Conservation (phyloP, 176 grass and related monocot genomes). For the Puccinellia tenuiflora region DNA sequence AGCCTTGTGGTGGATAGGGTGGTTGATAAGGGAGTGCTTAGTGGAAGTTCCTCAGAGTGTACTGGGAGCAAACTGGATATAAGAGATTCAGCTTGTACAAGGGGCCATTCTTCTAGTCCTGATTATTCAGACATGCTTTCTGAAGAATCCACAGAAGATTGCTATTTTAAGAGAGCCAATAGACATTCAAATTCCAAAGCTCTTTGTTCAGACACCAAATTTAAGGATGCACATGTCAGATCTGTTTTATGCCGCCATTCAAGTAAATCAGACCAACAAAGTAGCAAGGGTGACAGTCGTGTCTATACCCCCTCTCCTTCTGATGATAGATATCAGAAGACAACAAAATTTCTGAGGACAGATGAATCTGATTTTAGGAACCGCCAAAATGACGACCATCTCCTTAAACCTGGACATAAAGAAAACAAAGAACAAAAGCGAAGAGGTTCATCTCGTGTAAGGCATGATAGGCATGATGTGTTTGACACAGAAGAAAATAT, state of each 20-base stretch:
- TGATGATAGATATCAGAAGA: conserved; percentile 27
- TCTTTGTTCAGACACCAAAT: conserved; percentile 9
- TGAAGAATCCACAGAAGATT: conserved; percentile 44
- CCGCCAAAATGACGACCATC: background rate
- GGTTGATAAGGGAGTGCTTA: conserved; percentile 15
- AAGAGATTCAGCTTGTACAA: conserved; percentile 31
- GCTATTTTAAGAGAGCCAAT: conserved; percentile 43
- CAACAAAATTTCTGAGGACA: conserved; percentile 6
- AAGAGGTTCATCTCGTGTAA: background rate
- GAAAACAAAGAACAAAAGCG: conserved; percentile 22
- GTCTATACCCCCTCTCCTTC: conserved; percentile 20
- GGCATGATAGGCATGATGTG: conserved; percentile 21
- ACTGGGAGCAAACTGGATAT: conserved; percentile 18
- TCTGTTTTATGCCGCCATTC: conserved; percentile 20
- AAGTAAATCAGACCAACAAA: conserved; percentile 34
- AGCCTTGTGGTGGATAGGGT: conserved; percentile 19
- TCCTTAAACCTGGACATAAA: conserved; percentile 15
- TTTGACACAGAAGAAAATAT: conserved; percentile 27
- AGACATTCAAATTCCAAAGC: conserved; percentile 22
- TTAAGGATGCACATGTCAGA: conserved; percentile 25
- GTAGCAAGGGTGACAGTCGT: background rate
- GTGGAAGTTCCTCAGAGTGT: conserved; percentile 6
- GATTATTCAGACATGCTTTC: conserved; percentile 44
- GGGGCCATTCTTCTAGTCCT: conserved; percentile 16
- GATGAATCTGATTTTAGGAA: conserved; percentile 22